Evolutionary conservation across 495 filamentous ascomycete species (phyloP).

Genomic region (Lentithecium fluviatile): DNA sequence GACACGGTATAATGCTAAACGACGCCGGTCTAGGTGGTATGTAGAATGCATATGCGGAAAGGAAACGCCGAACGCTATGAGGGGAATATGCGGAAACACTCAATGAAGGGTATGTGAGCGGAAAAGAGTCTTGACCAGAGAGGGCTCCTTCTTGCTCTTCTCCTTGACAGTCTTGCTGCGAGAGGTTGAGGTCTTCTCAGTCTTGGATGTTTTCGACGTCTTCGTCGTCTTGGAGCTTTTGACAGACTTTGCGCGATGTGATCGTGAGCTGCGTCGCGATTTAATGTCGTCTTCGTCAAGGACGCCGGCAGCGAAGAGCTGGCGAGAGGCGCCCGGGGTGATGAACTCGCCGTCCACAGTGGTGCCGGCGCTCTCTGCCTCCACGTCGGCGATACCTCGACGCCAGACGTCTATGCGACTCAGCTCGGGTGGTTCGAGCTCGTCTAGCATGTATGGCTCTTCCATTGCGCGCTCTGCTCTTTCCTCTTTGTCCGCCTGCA

Average conservation of each 20-base stretch:
- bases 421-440: conserved; percentile 51
- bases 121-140: conserved; percentile 50
- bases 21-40: not conserved
- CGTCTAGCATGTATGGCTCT: conserved; percentile 51
- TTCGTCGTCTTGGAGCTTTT: conserved; percentile 23
- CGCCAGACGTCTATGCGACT: conserved; percentile 78
- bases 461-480: conserved; percentile 49
- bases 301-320: conserved; percentile 43
- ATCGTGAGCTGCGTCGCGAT: conserved; percentile 29
- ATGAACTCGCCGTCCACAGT: conserved; percentile 85
- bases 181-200: conserved; percentile 5
- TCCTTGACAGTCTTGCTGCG: conserved; percentile 38
- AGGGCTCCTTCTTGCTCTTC: conserved; percentile 50
- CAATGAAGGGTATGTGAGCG: conserved; percentile 11
- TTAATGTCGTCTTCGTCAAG: conserved; percentile 42
- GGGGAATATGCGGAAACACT: conserved; percentile 7
- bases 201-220: conserved; percentile 3
- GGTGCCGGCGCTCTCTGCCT: conserved; percentile 59
- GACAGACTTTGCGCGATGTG: conserved; percentile 31
- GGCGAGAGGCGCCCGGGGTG: conserved; percentile 69
- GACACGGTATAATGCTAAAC: too few relatives aligned
- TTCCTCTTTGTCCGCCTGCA: conserved; percentile 55
- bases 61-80: conserved; percentile 27
- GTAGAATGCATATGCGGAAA: not conserved
- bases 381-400: conserved; percentile 73